Percentiles rank a stretch among this genome's conserved stretches.
Evolutionary conservation across 192 early-diverging fungal species (phyloP).

Genomic region (Coemansia furcata): DNA sequence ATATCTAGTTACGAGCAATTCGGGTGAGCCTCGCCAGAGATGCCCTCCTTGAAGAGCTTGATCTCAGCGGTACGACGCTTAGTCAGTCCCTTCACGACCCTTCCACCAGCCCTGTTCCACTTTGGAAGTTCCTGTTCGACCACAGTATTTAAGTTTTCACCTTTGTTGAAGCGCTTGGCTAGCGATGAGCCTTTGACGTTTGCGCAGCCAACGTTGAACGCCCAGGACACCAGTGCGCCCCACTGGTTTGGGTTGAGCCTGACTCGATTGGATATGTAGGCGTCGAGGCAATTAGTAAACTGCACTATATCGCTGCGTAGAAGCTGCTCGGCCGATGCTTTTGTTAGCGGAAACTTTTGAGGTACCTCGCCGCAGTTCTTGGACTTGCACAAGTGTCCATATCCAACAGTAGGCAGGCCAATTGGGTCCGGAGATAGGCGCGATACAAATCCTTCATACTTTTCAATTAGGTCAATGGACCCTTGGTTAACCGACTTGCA

Average conservation of each 20-base stretch:
- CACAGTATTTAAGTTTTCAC: conserved; percentile 30
- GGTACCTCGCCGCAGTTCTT: conserved; percentile 30
- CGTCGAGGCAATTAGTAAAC: conserved; percentile 36
- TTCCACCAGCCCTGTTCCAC: conserved; percentile 37
- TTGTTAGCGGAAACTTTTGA: conserved; percentile 33
- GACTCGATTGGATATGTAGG: conserved; percentile 10
- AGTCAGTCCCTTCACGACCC: conserved; percentile 23
- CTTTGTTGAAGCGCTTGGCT: conserved; percentile 33
- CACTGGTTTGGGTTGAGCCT: conserved; percentile 44
- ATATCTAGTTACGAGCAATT: conserved; percentile 9
- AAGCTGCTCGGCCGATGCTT: conserved; percentile 29
- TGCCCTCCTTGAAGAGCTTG: conserved; percentile 28
- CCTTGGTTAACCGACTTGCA: conserved; percentile 19
- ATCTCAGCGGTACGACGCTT: conserved; percentile 32
- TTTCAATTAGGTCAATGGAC: conserved; percentile 33
- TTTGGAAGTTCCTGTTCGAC: conserved; percentile 47
- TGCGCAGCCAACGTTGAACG: conserved; percentile 45
- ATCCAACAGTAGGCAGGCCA: conserved; percentile 52
- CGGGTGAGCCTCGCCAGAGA: conserved; percentile 25
- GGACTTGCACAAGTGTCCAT: conserved; percentile 32
- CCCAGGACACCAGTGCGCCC: conserved; percentile 45
- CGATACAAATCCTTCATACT: conserved; percentile 47
- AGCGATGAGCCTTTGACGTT: conserved; percentile 28
- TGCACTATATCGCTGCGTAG: conserved; percentile 22
- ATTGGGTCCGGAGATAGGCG: conserved; percentile 43